A percentile compares a stretch with the other conserved stretches of the same genome.
phyloP scores from a whole-genome alignment of 2,329 filamentous ascomycete genomes.

The Neonectria faginata region DNA sequence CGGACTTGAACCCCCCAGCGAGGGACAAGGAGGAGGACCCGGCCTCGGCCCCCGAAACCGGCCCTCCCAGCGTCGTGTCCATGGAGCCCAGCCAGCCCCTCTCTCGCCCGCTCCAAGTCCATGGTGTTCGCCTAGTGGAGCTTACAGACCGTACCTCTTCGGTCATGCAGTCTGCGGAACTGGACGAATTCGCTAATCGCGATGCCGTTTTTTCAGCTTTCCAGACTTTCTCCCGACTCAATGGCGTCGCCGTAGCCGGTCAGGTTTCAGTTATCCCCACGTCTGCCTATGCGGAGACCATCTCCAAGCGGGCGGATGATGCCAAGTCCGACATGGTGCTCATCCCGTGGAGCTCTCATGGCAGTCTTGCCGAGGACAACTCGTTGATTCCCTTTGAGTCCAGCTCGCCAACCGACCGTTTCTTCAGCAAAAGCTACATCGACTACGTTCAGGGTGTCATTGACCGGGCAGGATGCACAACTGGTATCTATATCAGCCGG shows the following conservation, averaged over 20 bases:
- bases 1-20: neutral
- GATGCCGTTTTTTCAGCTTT: conserved; percentile 95
- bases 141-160: conserved; percentile 93
- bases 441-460: conserved; percentile 79
- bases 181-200: conserved; percentile 76
- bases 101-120: conserved; percentile 51
- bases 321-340: conserved; percentile 80
- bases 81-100: conserved; percentile 3
- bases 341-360: conserved; percentile 90
- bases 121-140: conserved; percentile 87
- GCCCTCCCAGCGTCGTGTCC: neutral
- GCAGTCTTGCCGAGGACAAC: conserved; percentile 73
- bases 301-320: conserved; percentile 77
- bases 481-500: conserved; percentile 64
- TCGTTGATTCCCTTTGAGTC: conserved; percentile 29
- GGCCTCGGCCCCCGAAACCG: conserved; percentile 3
- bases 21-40: conserved; percentile 20
- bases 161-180: conserved; percentile 92
- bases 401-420: conserved; percentile 40
- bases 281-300: conserved; percentile 80
- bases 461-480: conserved; percentile 78
- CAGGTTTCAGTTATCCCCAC: conserved; percentile 84
- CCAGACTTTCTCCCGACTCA: conserved; percentile 85
- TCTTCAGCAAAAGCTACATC: conserved; percentile 66
- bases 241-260: conserved; percentile 85